Evolutionary conservation across 2,329 filamentous ascomycete genomes (phyloP).

Genomic region (Neophaeococcomyces mojaviensis): DNA sequence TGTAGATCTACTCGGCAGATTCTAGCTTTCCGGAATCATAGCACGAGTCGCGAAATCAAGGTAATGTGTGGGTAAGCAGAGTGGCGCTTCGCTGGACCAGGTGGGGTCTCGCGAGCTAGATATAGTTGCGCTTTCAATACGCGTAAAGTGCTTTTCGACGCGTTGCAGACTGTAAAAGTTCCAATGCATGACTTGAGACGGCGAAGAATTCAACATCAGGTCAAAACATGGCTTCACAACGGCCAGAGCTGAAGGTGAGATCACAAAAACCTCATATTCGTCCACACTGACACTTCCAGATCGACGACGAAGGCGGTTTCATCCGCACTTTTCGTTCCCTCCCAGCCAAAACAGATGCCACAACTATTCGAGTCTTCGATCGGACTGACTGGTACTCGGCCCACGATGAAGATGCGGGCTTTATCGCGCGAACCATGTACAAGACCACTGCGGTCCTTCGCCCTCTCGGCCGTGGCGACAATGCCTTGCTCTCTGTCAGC

Average conservation of each 20-base stretch:
- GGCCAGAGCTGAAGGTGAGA: conserved; percentile 62
- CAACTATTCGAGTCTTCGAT: conserved; percentile 75
- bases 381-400: conserved; percentile 89
- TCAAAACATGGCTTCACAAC: conserved; percentile 52
- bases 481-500: conserved; percentile 85
- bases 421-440: conserved; percentile 64
- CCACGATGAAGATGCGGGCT: conserved; percentile 40
- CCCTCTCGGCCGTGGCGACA: conserved; percentile 75
- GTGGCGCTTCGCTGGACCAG: too few species aligned
- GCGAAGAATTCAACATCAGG: background rate
- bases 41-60: too few species aligned
- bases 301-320: conserved; percentile 95
- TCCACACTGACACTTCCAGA: conserved; percentile 41
- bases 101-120: too few species aligned
- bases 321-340: conserved; percentile 94
- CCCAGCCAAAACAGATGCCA: conserved; percentile 57
- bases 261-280: background rate
- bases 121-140: background rate
- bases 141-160: background rate
- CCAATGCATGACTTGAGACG: too few species aligned
- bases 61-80: too few species aligned
- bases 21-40: too few species aligned
- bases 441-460: conserved; percentile 94
- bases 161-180: background rate
- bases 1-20: too few species aligned